phyloP scores from a whole-genome alignment of 2,329 filamentous ascomycete genomes.

The Lasiodiplodia sp. region DNA sequence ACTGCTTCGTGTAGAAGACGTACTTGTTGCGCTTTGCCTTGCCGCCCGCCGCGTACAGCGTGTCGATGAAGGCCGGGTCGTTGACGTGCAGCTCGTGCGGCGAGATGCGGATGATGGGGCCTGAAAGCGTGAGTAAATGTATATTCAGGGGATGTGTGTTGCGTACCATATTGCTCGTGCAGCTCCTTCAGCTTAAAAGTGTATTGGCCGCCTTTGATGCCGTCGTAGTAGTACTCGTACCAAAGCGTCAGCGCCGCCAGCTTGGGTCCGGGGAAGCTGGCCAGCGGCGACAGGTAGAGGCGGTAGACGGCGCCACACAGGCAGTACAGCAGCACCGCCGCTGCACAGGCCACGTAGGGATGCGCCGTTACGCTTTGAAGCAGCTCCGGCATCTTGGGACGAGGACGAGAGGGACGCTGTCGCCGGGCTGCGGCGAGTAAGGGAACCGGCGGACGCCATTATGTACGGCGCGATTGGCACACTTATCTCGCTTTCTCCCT shows the following conservation, averaged over 20 bases:
- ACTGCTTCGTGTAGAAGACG: slow-evolving; percentile 27
- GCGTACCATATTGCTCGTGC: slow-evolving; percentile 46
- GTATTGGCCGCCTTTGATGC: slow-evolving; percentile 42
- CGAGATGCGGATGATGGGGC: slow-evolving; percentile 53
- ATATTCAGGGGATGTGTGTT: not conserved
- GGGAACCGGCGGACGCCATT: not conserved
- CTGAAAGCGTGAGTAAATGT: slow-evolving; percentile 32
- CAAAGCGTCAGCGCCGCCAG: slow-evolving; percentile 44
- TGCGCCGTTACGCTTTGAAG: not conserved
- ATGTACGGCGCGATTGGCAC: not conserved
- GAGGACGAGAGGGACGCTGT: not conserved
- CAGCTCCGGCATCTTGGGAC: slow-evolving; percentile 16
- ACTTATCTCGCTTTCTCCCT: slow-evolving; percentile 6
- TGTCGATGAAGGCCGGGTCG: slow-evolving; percentile 50
- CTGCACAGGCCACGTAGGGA: slow-evolving; percentile 13
- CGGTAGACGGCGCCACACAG: slow-evolving; percentile 33
- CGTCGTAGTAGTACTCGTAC: slow-evolving; percentile 49
- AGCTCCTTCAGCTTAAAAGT: slow-evolving; percentile 44
- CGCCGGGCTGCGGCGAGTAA: not conserved
- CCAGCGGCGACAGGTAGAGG: slow-evolving; percentile 39
- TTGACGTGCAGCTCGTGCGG: slow-evolving; percentile 53
- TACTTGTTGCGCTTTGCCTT: slow-evolving; percentile 34
- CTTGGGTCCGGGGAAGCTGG: slow-evolving; percentile 43
- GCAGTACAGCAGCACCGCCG: slow-evolving; percentile 33
- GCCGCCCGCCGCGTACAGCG: slow-evolving; percentile 37